Evolutionary conservation across 164 flowering plant species (phyloP), one percentile per base, ranked within the genome.

Genomic region (Vitis vinifera): DNA sequence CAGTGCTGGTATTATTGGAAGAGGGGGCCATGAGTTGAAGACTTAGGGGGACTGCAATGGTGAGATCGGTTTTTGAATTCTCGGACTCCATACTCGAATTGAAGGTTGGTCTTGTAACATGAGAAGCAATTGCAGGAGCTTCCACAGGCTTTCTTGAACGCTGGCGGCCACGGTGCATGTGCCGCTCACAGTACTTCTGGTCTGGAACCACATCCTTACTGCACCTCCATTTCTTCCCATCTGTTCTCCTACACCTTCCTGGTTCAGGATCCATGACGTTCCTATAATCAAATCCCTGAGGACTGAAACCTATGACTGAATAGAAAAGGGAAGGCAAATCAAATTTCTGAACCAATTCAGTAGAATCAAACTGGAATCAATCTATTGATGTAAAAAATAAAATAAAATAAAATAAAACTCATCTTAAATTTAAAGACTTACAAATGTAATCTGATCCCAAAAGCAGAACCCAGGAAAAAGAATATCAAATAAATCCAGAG

Each of bases 111-210:
- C 37, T 51, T 27, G 63, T 1, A n/a, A 52, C 50, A 10, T 60
- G 53, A 51, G 71, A 8, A 62, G 59, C 52, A 62, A 12, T 30
- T 62, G 66, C 58, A 59, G 72, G 59, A 68, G 64, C 47, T 78
- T 81, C 84, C 79, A 75, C 84, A 71, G 48, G 81, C 83, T 80
- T 80, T 80, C 81, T 80, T 80, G 83, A 79, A 76, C 83, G 76
- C 4, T 70, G 51, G 9, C 77, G 70, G 65, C 83, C 83, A 44
- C 83, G 69, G 51, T 81, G 79, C 68, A 81, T 67, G 71, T 81
- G 81, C 51, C 69, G 61, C 51, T 75, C 77, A 66, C 84, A 81
- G 72, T 81, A 81, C 73, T 81, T 81, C 68, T 75, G 73, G 65
- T 62, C 52, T 3, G 75, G 71, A 55, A 81, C 55, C 10, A 65